A percentile compares a stretch with the other conserved stretches of the same genome.
These are phyloP conservation scores for Chaetomium strumarium DNA, from an alignment of 2,329 filamentous ascomycete species.

Conservation along the genomic window DNA sequence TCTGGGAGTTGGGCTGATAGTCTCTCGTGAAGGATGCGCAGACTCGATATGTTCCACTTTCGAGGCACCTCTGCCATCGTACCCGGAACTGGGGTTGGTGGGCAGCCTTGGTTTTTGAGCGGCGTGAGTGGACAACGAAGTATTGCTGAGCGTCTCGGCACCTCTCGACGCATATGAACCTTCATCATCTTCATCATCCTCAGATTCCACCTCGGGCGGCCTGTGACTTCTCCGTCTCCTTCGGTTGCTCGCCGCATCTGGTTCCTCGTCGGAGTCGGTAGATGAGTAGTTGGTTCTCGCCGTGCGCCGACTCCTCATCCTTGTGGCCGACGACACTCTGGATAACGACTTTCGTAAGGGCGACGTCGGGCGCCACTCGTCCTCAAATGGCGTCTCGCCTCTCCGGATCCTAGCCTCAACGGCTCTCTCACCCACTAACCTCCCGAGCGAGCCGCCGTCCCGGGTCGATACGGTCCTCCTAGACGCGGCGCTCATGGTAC, in stretches of 20 bases:
- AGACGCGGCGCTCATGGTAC: conserved; percentile 48
- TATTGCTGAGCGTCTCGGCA: conserved; percentile 24
- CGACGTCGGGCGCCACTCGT: conserved; percentile 16
- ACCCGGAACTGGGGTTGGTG: conserved; percentile 41
- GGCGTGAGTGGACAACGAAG: conserved; percentile 29
- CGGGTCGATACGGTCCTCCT: conserved; percentile 36
- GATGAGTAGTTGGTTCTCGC: conserved; percentile 24
- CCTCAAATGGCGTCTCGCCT: conserved; percentile 33
- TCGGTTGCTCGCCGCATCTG: conserved; percentile 14
- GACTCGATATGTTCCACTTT: neutral
- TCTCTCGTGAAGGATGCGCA: neutral
- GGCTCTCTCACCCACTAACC: conserved; percentile 41
- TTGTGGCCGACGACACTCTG: conserved; percentile 21
- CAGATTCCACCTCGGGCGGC: conserved; percentile 22
- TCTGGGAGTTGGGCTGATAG: neutral
- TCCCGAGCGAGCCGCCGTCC: conserved; percentile 39
- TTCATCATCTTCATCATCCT: conserved; percentile 27
- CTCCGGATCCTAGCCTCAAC: conserved; percentile 42
- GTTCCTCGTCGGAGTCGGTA: conserved; percentile 26
- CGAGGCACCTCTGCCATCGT: conserved; percentile 9
- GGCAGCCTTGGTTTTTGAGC: conserved; percentile 41
- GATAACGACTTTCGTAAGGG: conserved; percentile 23
- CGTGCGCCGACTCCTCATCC: conserved; percentile 26
- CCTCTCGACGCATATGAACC: conserved; percentile 22
- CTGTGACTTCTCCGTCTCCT: conserved; percentile 17